Evolutionary conservation across 164 flowering plant species (phyloP).

Genomic region (Cinnamomum chago): DNA sequence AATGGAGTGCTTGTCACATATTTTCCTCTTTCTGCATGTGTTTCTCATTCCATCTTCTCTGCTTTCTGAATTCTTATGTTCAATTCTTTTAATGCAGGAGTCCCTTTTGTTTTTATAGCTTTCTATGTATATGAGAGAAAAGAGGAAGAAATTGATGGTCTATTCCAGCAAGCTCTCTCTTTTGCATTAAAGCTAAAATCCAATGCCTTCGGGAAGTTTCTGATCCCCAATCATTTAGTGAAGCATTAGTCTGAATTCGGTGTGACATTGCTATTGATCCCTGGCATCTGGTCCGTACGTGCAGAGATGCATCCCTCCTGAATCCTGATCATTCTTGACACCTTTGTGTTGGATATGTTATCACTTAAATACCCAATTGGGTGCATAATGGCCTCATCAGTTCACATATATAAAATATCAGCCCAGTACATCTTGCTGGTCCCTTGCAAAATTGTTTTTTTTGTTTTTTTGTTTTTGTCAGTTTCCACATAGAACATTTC

Average conservation of each 20-base stretch:
- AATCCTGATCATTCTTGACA: no score
- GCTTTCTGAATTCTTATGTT: neutral
- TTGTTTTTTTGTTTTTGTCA: no score
- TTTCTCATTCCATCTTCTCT: neutral
- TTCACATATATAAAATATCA: no score
- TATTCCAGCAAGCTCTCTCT: slow-evolving; percentile 32
- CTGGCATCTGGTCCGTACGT: neutral
- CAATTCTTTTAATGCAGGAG: slow-evolving; percentile 38
- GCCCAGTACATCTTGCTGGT: no score
- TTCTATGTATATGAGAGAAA: slow-evolving; percentile 70
- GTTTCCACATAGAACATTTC: no score
- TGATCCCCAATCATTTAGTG: slow-evolving; percentile 18
- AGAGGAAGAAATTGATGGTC: slow-evolving; percentile 66
- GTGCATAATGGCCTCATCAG: no score
- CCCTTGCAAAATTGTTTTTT: no score
- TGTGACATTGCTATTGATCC: neutral
- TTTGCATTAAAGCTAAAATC: slow-evolving; percentile 41
- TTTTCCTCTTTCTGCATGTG: no score
- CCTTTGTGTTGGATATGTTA: no score
- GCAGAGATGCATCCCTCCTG: no score
- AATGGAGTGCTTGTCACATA: no score
- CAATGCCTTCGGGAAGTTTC: slow-evolving; percentile 27
- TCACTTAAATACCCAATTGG: no score
- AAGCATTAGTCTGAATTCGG: neutral
- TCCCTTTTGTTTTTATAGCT: slow-evolving; percentile 46